Evolutionary conservation across 108 stramenopile species (phyloP).

Genomic region (Craspedostauros australis): DNA sequence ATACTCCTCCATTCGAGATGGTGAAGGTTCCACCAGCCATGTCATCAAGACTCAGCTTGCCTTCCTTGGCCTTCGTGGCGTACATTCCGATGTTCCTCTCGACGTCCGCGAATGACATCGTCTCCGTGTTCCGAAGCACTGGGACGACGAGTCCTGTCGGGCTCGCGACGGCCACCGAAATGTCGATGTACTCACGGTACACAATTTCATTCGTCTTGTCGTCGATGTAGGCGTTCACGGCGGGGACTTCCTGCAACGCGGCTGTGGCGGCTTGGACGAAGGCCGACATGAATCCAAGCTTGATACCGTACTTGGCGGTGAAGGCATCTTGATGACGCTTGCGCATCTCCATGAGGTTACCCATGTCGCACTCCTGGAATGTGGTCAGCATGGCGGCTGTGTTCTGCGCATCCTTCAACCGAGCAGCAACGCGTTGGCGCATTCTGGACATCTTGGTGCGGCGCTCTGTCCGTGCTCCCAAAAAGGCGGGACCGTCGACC

Average conservation of each 20-base stretch:
- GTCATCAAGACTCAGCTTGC: constrained; percentile 92
- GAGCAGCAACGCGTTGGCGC: constrained; percentile 94
- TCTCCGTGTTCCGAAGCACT: constrained; percentile 95
- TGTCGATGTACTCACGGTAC: constrained; percentile 96
- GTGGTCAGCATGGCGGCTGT: constrained; percentile 99
- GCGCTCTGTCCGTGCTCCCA: constrained; percentile 84
- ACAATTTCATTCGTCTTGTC: constrained; percentile 97
- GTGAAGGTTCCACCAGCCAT: constrained; percentile 99
- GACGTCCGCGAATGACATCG: constrained; percentile 96
- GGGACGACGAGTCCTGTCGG: constrained; percentile 98
- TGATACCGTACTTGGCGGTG: constrained; percentile 94
- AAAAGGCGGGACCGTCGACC: constrained; percentile 38
- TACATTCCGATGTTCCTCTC: constrained; percentile 94
- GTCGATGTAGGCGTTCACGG: constrained; percentile 98
- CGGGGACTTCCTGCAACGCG: constrained; percentile 92
- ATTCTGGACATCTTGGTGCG: constrained; percentile 99
- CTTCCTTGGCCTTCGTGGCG: constrained; percentile 90
- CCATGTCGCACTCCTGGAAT: constrained; percentile 99
- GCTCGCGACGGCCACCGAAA: constrained; percentile 95
- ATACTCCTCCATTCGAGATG: constrained; percentile 99
- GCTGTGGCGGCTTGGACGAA: constrained; percentile 96
- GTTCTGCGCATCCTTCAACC: constrained; percentile 98
- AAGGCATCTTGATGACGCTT: constrained; percentile 94
- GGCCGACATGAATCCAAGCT: constrained; percentile 98
- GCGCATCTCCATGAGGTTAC: constrained; percentile 94